Conservation (phyloP, 208 protist species). For the Leishmania aethiopica region DNA sequence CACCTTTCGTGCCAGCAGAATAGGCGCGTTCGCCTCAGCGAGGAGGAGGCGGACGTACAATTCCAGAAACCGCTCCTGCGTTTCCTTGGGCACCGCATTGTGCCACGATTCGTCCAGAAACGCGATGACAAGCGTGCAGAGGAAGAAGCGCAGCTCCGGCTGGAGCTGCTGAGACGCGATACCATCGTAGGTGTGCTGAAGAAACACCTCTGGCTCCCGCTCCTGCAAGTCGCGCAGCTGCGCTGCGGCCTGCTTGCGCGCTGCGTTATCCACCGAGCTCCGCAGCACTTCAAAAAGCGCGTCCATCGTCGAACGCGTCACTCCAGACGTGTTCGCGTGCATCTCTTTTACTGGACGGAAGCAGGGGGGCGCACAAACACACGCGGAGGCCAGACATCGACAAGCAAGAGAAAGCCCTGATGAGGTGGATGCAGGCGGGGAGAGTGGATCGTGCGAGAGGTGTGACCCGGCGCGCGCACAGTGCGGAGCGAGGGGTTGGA, state of each 20-base stretch:
- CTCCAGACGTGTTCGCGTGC: background rate
- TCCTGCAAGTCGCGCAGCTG: conserved; percentile 67
- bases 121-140: conserved; percentile 48
- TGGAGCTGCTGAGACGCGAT: conserved; percentile 36
- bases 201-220: conserved; percentile 56
- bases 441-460: background rate
- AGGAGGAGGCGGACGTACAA: conserved; percentile 51
- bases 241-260: conserved; percentile 51
- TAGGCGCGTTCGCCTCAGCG: conserved; percentile 24
- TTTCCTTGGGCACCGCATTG: conserved; percentile 29
- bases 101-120: conserved; percentile 82
- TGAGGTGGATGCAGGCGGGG: background rate
- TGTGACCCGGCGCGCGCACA: background rate
- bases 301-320: conserved; percentile 51
- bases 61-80: conserved; percentile 40
- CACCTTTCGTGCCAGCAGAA: conserved; percentile 63
- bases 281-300: conserved; percentile 52
- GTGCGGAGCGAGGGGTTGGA: background rate
- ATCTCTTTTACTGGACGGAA: background rate
- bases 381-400: background rate
- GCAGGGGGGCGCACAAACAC: background rate
- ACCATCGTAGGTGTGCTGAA: conserved; percentile 54
- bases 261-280: conserved; percentile 58
- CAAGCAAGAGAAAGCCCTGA: background rate
- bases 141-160: conserved; percentile 66